phyloP scores from a whole-genome alignment of 371 early-diverging fungal species.

The Caulochytrium protostelioides region DNA sequence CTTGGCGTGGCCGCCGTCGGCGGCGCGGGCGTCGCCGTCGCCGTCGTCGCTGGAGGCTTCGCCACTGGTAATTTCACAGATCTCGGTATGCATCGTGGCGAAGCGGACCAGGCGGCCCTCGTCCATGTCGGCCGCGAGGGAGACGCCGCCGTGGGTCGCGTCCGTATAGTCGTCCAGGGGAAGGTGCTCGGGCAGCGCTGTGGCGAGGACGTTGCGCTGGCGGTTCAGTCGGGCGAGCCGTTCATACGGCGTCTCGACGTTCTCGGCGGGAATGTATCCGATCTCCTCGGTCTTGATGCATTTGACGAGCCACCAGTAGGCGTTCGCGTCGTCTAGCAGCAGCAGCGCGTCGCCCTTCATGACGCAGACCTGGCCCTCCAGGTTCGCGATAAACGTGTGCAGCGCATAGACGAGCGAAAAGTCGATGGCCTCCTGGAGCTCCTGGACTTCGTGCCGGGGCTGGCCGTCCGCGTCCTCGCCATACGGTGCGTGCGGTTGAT shows the following conservation, averaged over 20 bases:
- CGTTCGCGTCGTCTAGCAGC: constrained; percentile 81
- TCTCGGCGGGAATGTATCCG: constrained; percentile 91
- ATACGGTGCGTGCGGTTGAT: too few relatives aligned
- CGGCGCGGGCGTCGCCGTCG: too few relatives aligned
- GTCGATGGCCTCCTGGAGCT: too few relatives aligned
- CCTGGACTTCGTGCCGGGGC: too few relatives aligned
- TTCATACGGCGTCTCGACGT: constrained; percentile 82
- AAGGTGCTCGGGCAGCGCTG: constrained; percentile 10
- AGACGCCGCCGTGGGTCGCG: too few relatives aligned
- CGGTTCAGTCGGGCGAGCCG: constrained; percentile 71
- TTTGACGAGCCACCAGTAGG: constrained; percentile 92
- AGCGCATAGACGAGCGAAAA: constrained; percentile 55
- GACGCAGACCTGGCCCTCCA: constrained; percentile 83
- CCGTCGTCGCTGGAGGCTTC: too few relatives aligned
- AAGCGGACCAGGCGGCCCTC: too few relatives aligned
- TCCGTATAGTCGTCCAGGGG: constrained; percentile 17
- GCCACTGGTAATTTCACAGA: too few relatives aligned
- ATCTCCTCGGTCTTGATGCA: constrained; percentile 62
- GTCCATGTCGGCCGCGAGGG: too few relatives aligned
- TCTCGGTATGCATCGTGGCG: too few relatives aligned
- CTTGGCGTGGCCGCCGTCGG: too few relatives aligned
- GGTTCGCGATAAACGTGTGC: constrained; percentile 76
- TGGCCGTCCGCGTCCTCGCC: too few relatives aligned
- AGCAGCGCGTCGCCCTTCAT: constrained; percentile 65
- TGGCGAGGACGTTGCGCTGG: constrained; percentile 42